Base-by-base conservation (phyloP, 2,329 filamentous ascomycete species). In the Xylariaceae sp. region DNA sequence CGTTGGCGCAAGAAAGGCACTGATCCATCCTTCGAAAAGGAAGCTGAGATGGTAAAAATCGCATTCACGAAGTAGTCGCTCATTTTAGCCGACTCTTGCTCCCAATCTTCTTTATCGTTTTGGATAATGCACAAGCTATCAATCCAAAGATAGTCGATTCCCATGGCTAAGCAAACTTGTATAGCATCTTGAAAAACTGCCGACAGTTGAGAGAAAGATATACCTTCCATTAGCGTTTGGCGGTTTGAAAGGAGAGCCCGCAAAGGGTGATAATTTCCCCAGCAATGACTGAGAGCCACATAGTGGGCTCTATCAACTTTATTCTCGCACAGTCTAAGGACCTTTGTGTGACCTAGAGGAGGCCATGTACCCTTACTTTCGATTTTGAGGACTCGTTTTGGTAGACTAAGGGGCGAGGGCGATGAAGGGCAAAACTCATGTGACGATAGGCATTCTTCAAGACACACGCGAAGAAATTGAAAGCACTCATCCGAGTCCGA, bases 101-200 rank as follows among this genome's bases (percentile, higher is more conserved):
- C 50, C 62, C 58, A 63, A 17, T 65, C 62, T 11, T 56, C 29
- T 6, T 17, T n/a, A 4, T 54, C 53, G 28, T 61, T 51, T 21
- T 63, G 58, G 33, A 58, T 45, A 21, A 65, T 63, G 21, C 62
- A 63, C 3, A 63, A 47, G 12, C 41, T 46, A 31, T 65, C 58
- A n/a, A 63, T 57, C 62, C 58, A 60, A 9, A 63, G 48, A 41
- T 60, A 63, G 6, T 37, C 33, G 31, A 48, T 28, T 21, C 17
- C 17, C 45, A 48, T 36, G 14, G 12, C 11, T 4, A 24, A 14
- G 24, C 29, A 36, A 24, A 48, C 29, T 3, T n/a, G 17, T 24
- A 48, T 39, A 11, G 33, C 45, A 16, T 48, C 29, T 48, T 37
- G 45, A 14, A 48, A 48, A 28, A 37, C 16, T 24, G 31, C 29